Evolutionary conservation across 208 protist genomes (phyloP).

Genomic region (Trypanosoma congolense): DNA sequence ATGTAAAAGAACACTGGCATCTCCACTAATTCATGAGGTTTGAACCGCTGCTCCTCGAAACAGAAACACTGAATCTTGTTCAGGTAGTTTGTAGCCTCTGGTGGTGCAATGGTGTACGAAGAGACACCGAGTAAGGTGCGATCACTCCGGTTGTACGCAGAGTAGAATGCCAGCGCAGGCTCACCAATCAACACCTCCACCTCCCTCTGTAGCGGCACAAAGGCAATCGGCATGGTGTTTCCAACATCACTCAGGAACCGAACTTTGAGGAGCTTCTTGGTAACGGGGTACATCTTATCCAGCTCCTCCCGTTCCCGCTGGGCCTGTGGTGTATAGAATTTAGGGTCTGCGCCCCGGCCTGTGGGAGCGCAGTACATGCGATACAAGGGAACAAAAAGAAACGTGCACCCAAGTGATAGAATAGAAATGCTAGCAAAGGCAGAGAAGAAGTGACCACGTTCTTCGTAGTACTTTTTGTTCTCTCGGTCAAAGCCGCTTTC

Average conservation of each 20-base stretch:
- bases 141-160: conserved; percentile 87
- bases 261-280: conserved; percentile 82
- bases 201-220: conserved; percentile 87
- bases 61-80: conserved; percentile 98
- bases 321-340: conserved; percentile 79
- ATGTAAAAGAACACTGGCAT: conserved; percentile 98
- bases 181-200: conserved; percentile 88
- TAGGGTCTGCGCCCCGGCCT: conserved; percentile 71
- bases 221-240: conserved; percentile 88
- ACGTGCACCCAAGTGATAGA: conserved; percentile 78
- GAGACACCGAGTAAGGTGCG: conserved; percentile 82
- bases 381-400: conserved; percentile 87
- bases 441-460: conserved; percentile 82
- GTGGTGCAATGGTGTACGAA: conserved; percentile 87
- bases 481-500: conserved; percentile 54
- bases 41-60: conserved; percentile 94
- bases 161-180: conserved; percentile 86
- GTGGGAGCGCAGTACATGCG: conserved; percentile 85
- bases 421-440: conserved; percentile 72
- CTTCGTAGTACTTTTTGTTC: conserved; percentile 57
- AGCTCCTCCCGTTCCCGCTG: conserved; percentile 58
- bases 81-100: conserved; percentile 91
- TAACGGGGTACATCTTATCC: conserved; percentile 60
- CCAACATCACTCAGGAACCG: conserved; percentile 81
- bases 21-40: conserved; percentile 93